Conservation (phyloP, 371 early-diverging fungal genomes). For the Mortierella sp. region DNA sequence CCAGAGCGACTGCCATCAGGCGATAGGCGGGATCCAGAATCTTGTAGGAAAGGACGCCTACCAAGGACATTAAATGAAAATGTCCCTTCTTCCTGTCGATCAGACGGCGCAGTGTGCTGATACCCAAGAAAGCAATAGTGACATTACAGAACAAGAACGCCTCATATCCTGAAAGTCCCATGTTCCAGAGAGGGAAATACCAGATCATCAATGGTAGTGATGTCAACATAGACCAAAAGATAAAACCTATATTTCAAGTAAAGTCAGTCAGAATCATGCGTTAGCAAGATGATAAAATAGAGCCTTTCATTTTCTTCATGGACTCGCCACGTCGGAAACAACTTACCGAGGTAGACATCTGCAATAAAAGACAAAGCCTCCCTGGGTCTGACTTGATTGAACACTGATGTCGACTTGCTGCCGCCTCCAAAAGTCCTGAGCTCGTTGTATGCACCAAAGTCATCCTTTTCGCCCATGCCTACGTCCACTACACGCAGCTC, state of each 20-base stretch:
- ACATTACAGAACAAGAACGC: slow-evolving; percentile 73
- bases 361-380: slow-evolving; percentile 53
- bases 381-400: slow-evolving; percentile 13
- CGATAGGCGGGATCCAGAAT: slow-evolving; percentile 67
- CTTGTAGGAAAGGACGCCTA: slow-evolving; percentile 71
- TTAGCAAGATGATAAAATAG: background rate
- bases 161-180: slow-evolving; percentile 88
- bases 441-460: slow-evolving; percentile 1
- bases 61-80: slow-evolving; percentile 66
- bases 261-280: background rate
- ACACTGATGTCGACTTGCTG: background rate
- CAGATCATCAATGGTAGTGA: slow-evolving; percentile 79
- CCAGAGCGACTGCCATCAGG: slow-evolving; percentile 67
- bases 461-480: slow-evolving; percentile 12
- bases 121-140: slow-evolving; percentile 68
- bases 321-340: background rate
- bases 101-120: slow-evolving; percentile 62
- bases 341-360: slow-evolving; percentile 65
- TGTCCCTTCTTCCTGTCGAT: slow-evolving; percentile 65
- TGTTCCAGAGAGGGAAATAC: slow-evolving; percentile 89
- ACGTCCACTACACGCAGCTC: slow-evolving; percentile 63
- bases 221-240: slow-evolving; percentile 85
- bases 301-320: background rate
- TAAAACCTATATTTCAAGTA: slow-evolving; percentile 53
- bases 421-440: slow-evolving; percentile 25